Evolutionary conservation across 352 stramenopile species (phyloP), one percentile per base, ranked within the genome.

Genomic region (Globisporangium parvum): DNA sequence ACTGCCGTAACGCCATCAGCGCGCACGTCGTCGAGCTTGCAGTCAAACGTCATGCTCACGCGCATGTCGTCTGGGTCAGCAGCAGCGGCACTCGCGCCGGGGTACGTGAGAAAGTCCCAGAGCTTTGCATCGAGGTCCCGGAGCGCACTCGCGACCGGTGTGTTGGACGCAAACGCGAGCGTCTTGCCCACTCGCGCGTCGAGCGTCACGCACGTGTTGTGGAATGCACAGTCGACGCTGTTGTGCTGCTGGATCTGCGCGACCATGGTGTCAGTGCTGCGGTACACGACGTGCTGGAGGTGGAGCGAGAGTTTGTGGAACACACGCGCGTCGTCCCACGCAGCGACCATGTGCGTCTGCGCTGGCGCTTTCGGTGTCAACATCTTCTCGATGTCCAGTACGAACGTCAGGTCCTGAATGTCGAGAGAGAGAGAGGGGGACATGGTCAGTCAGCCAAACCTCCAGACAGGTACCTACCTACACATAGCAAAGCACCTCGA

Each of bases 151-250:
- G 26, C 6, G 18, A 48, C n/a, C 4, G 53, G 53, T 9, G 53
- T 39, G 11, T 48, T 59, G 26, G 53, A 52, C 44, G 39, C 51
- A 49, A 53, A 53, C 47, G 44, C 44, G 44, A 59, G 37, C 44
- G 18, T 47, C 33, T 53, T 41, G 11, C 53, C 53, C 8, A 47
- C 31, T 9, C 37, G 33, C 33, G 47, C 20, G 21, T 59, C 53
- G 23, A 47, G 18, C 46, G 31, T 47, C 10, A 53, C 8, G 21
- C 26, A 21, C 33, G 44, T 59, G 21, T 53, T 47, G n/a, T 45
- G 23, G 35, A 53, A 59, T 21, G 45, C 45, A 20, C 33, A 53
- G 31, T 44, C 24, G 10, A 23, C 20, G 41, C 20, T 33, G 9
- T 53, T 39, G 17, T 41, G n/a, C 45, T 28, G 51, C 6, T 21